Conservation (phyloP, 169 alveolate species). For the Cryptosporidium canis region DNA sequence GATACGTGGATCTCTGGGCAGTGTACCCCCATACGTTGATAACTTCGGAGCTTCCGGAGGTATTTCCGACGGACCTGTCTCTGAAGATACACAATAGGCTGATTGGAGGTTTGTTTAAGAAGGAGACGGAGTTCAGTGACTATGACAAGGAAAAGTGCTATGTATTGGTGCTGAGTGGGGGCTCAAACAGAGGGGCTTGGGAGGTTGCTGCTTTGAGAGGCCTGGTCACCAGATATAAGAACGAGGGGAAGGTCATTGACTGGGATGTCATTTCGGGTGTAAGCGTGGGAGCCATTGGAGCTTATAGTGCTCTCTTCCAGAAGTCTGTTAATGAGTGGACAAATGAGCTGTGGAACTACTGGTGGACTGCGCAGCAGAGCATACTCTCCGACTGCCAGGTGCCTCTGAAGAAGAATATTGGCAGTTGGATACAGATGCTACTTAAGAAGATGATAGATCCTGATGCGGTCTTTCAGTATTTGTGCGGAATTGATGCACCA, state of each 20-base stretch:
- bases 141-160: slow-evolving; percentile 46
- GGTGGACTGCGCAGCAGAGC: slow-evolving; percentile 69
- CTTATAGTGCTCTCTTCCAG: slow-evolving; percentile 28
- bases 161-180: slow-evolving; percentile 60
- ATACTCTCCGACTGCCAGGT: slow-evolving; percentile 65
- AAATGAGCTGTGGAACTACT: slow-evolving; percentile 59
- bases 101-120: not conserved
- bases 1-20: slow-evolving; percentile 47
- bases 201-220: slow-evolving; percentile 70
- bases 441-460: slow-evolving; percentile 68
- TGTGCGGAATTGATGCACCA: slow-evolving; percentile 56
- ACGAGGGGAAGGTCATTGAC: slow-evolving; percentile 33
- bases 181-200: slow-evolving; percentile 74
- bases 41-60: slow-evolving; percentile 27
- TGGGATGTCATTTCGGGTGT: slow-evolving; percentile 71
- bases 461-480: slow-evolving; percentile 66
- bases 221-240: slow-evolving; percentile 33
- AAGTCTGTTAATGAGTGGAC: slow-evolving; percentile 53
- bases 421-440: slow-evolving; percentile 59
- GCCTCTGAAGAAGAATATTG: slow-evolving; percentile 54
- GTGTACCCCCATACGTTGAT: slow-evolving; percentile 66
- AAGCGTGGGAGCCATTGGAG: slow-evolving; percentile 72
- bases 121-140: slow-evolving; percentile 19
- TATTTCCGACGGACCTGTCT: slow-evolving; percentile 31
- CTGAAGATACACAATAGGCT: slow-evolving; percentile 23